Conservation (phyloP, 495 filamentous ascomycete species). For the Sphaerosporella brunnea region DNA sequence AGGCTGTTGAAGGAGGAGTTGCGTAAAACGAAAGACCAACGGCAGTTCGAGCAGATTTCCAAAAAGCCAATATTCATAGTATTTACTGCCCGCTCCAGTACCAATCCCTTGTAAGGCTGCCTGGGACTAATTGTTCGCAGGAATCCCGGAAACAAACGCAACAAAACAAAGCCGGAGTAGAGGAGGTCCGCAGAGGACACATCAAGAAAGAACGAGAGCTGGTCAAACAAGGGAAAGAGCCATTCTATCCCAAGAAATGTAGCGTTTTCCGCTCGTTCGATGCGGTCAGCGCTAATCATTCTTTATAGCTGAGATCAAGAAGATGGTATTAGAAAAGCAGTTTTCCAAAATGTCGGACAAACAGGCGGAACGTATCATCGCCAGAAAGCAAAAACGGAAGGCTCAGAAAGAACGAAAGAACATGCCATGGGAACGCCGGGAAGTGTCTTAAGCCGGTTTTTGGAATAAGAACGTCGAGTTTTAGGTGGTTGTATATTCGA, state of each 20-base stretch:
- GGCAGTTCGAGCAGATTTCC: slow-evolving; percentile 26
- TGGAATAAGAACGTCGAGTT: too few relatives aligned
- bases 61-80: too few relatives aligned
- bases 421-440: slow-evolving; percentile 17
- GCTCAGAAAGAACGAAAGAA: slow-evolving; percentile 24
- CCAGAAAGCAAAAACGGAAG: slow-evolving; percentile 51
- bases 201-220: slow-evolving; percentile 65
- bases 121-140: slow-evolving; percentile 37
- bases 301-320: slow-evolving; percentile 68
- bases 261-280: too few relatives aligned
- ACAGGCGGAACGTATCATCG: slow-evolving; percentile 62
- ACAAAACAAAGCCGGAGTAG: slow-evolving; percentile 45
- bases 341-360: slow-evolving; percentile 63
- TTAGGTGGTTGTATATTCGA: too few relatives aligned
- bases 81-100: too few relatives aligned
- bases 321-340: slow-evolving; percentile 56
- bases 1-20: slow-evolving; percentile 47
- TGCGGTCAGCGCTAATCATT: too few relatives aligned
- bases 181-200: slow-evolving; percentile 50
- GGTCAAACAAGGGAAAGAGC: slow-evolving; percentile 73
- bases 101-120: too few relatives aligned
- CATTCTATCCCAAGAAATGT: slow-evolving; percentile 72
- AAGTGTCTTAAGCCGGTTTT: not conserved
- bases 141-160: slow-evolving; percentile 52
- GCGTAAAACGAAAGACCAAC: slow-evolving; percentile 44